Percentiles rank a stretch among this genome's conserved stretches.
These are phyloP conservation scores for Nicotiana obtusifolia DNA, from an alignment of 257 asterid genomes.

Conservation along the genomic window DNA sequence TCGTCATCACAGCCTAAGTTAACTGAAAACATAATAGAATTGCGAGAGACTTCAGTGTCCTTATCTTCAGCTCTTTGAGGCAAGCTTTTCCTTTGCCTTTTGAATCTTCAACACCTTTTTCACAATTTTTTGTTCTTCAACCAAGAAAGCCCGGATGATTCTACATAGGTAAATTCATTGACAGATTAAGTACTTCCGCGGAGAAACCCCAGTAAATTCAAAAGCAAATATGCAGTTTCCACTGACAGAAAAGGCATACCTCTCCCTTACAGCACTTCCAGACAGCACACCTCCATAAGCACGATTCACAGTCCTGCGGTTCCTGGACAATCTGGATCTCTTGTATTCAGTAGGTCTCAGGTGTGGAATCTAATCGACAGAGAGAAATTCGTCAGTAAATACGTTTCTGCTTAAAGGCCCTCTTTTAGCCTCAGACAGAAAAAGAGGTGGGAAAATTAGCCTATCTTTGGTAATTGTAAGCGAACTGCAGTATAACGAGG, in stretches of 20 bases:
- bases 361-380: slow-evolving; percentile 50
- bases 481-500: neutral
- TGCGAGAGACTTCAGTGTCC: neutral
- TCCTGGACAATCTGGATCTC: slow-evolving; percentile 64
- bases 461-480: neutral
- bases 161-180: slow-evolving; percentile 13
- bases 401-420: neutral
- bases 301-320: slow-evolving; percentile 71
- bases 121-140: slow-evolving; percentile 69
- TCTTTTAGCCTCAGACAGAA: neutral
- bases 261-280: slow-evolving; percentile 65
- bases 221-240: neutral
- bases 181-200: neutral
- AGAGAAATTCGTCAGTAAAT: neutral
- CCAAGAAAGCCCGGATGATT: slow-evolving; percentile 69
- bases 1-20: slow-evolving; percentile 28
- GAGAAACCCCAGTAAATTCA: neutral
- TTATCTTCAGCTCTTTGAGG: slow-evolving; percentile 40
- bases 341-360: slow-evolving; percentile 72
- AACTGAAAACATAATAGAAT: neutral
- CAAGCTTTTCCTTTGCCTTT: slow-evolving; percentile 51
- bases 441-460: neutral
- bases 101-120: slow-evolving; percentile 72
- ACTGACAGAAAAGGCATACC: slow-evolving; percentile 26
- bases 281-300: slow-evolving; percentile 69